Evolutionary conservation across 2,329 filamentous ascomycete species (phyloP).

Genomic region (Penicillium sp.): DNA sequence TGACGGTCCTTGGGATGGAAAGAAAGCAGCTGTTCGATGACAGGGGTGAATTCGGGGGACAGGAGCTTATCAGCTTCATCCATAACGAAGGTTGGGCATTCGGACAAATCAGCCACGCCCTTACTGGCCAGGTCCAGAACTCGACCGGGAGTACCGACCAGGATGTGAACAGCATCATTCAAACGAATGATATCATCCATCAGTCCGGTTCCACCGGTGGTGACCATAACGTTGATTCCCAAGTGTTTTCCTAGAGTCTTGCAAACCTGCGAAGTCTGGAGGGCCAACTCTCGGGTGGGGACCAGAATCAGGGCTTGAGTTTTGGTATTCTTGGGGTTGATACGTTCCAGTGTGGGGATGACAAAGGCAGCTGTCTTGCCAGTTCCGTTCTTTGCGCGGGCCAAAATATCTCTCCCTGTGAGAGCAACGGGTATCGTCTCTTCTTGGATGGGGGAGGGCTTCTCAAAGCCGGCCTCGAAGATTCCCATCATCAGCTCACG

Average conservation of each 20-base stretch:
- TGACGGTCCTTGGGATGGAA: conserved; percentile 98
- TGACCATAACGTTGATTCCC: conserved; percentile 98
- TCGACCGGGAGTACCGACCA: conserved; percentile 94
- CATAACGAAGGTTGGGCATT: conserved; percentile 99
- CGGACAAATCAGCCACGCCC: conserved; percentile 91
- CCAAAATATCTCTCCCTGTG: conserved; percentile 91
- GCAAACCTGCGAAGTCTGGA: conserved; percentile 99
- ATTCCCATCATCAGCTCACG: conserved; percentile 97
- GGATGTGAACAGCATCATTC: conserved; percentile 92
- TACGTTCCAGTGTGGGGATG: conserved; percentile 90
- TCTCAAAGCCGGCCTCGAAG: conserved; percentile 98
- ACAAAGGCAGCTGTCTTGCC: conserved; percentile 98
- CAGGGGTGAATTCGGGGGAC: conserved; percentile 93
- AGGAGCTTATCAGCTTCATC: conserved; percentile 98
- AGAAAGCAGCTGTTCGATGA: conserved; percentile 92
- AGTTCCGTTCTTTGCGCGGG: conserved; percentile 96
- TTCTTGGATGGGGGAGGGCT: conserved; percentile 98
- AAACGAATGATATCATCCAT: conserved; percentile 96
- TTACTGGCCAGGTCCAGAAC: conserved; percentile 97
- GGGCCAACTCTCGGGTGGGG: conserved; percentile 91
- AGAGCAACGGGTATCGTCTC: conserved; percentile 97
- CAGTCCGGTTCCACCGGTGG: conserved; percentile 90
- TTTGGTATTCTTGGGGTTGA: conserved; percentile 95
- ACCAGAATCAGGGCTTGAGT: conserved; percentile 96
- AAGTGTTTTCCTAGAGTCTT: conserved; percentile 98